These are phyloP conservation scores for Gastrodia elata DNA, from an alignment of 106 monocot genomes.

Conservation along the genomic window DNA sequence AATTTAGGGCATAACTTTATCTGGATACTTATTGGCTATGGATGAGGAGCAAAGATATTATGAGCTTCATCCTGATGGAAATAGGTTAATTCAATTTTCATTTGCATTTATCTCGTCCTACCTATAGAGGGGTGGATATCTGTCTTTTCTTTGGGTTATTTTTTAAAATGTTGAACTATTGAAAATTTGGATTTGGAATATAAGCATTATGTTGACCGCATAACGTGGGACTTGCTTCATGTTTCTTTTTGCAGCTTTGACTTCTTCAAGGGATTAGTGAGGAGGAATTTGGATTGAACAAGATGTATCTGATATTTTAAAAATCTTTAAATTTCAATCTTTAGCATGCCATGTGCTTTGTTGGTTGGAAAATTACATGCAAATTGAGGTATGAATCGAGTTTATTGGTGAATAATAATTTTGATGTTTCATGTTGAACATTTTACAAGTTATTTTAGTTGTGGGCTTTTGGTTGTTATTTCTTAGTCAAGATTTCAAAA, in stretches of 20 bases:
- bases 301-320: background rate
- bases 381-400: background rate
- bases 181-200: background rate
- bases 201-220: background rate
- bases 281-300: constrained; percentile 8
- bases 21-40: constrained; percentile 69
- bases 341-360: background rate
- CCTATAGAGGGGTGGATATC: background rate
- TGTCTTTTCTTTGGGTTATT: background rate
- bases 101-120: background rate
- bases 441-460: background rate
- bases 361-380: background rate
- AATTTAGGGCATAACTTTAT: constrained; percentile 67
- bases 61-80: constrained; percentile 77
- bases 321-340: background rate
- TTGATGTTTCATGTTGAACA: background rate
- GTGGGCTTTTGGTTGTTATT: background rate
- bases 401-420: background rate
- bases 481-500: background rate
- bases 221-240: background rate
- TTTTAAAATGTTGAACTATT: background rate
- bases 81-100: constrained; percentile 40
- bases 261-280: constrained; percentile 11
- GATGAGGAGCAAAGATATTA: constrained; percentile 43
- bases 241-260: constrained; percentile 7